phyloP scores from a whole-genome alignment of 176 grass and related monocot genomes.

The Oryza longistaminata region DNA sequence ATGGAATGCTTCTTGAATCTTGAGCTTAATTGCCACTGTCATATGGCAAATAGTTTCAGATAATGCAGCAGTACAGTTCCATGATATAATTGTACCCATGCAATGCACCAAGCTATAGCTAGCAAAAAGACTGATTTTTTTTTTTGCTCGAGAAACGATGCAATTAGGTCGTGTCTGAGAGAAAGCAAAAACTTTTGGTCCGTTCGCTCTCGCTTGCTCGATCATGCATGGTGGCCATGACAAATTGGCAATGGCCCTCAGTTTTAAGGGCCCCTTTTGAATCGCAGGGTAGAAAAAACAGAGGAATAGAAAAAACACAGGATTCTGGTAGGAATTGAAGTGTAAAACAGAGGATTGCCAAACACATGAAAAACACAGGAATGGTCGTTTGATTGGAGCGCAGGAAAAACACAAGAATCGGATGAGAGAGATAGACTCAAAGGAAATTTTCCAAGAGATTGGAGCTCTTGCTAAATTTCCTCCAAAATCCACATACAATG shows the following conservation, averaged over 20 bases:
- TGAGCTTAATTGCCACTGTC: neutral
- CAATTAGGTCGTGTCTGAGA: neutral
- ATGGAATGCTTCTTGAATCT: neutral
- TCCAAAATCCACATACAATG: too few relatives aligned
- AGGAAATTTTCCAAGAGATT: too few relatives aligned
- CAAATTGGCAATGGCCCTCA: neutral
- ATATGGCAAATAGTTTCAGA: constrained; percentile 6
- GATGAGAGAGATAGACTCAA: too few relatives aligned
- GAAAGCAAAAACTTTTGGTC: constrained; percentile 23
- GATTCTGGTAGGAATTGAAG: too few relatives aligned
- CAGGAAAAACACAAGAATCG: too few relatives aligned
- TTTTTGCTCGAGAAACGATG: constrained; percentile 3
- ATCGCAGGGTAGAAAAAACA: too few relatives aligned
- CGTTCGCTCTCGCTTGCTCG: neutral
- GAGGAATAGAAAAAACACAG: too few relatives aligned
- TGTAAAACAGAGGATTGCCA: too few relatives aligned
- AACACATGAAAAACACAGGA: too few relatives aligned
- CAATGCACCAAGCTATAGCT: neutral
- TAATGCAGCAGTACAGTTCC: neutral
- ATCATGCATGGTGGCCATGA: neutral
- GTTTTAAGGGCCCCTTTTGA: too few relatives aligned
- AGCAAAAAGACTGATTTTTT: neutral
- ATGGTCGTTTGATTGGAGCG: too few relatives aligned
- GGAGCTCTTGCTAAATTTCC: too few relatives aligned
- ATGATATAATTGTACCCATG: constrained; percentile 14